Evolutionary conservation across 306 rosid genomes (phyloP).

Genomic region (Cajanus cajan): DNA sequence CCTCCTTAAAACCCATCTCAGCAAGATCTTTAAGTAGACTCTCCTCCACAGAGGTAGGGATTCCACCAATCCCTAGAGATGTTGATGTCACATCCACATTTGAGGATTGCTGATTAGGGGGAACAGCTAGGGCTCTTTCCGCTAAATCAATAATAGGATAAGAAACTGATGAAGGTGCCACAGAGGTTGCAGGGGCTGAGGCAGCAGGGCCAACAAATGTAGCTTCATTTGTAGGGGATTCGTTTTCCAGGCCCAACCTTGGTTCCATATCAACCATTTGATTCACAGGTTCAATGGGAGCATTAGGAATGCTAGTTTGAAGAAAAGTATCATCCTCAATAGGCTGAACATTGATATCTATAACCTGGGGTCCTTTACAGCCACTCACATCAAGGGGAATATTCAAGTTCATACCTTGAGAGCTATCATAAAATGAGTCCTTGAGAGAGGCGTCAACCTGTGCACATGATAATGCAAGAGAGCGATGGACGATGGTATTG

Average conservation of each 20-base stretch:
- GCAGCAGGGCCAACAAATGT: slow-evolving; percentile 45
- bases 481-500: neutral
- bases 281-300: slow-evolving; percentile 35
- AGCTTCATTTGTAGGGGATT: slow-evolving; percentile 39
- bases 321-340: slow-evolving; percentile 27
- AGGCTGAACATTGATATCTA: slow-evolving; percentile 50
- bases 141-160: slow-evolving; percentile 51
- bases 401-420: slow-evolving; percentile 62
- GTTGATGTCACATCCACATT: slow-evolving; percentile 31
- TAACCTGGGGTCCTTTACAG: slow-evolving; percentile 35
- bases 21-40: slow-evolving; percentile 75
- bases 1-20: slow-evolving; percentile 81
- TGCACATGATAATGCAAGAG: neutral
- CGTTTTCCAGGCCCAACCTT: slow-evolving; percentile 35
- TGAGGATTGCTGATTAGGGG: slow-evolving; percentile 20
- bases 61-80: slow-evolving; percentile 30
- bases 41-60: slow-evolving; percentile 44
- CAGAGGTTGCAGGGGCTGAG: slow-evolving; percentile 29
- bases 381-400: slow-evolving; percentile 46
- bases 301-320: slow-evolving; percentile 32
- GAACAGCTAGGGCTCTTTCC: slow-evolving; percentile 25
- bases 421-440: slow-evolving; percentile 45
- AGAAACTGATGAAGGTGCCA: slow-evolving; percentile 31
- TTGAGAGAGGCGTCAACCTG: slow-evolving; percentile 72
- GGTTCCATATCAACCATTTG: slow-evolving; percentile 33